phyloP scores from a whole-genome alignment of 2,329 filamentous ascomycete species.

The Chaetomium sp. region DNA sequence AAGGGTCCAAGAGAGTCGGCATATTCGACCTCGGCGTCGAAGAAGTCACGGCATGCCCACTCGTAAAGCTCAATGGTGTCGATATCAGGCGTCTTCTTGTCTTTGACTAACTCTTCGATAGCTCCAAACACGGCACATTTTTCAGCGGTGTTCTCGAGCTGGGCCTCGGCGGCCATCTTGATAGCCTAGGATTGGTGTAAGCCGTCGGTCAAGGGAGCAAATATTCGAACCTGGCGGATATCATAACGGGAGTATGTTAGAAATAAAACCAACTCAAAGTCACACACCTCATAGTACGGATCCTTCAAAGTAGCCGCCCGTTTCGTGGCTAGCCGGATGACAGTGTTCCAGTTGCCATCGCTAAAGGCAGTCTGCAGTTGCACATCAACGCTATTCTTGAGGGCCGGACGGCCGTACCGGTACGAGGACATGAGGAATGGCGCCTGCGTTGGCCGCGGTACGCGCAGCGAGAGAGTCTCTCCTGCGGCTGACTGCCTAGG shows the following conservation, averaged over 20 bases:
- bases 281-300: conserved; percentile 48
- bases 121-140: conserved; percentile 39
- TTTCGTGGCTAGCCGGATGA: conserved; percentile 47
- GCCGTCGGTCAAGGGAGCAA: too few relatives aligned
- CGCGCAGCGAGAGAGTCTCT: too few relatives aligned
- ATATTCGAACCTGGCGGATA: too few relatives aligned
- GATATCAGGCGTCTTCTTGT: conserved; percentile 40
- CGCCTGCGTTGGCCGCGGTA: too few relatives aligned
- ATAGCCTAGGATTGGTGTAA: conserved; percentile 31
- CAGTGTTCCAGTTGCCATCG: conserved; percentile 47
- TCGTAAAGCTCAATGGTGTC: conserved; percentile 50
- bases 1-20: conserved; percentile 44
- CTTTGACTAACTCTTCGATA: conserved; percentile 42
- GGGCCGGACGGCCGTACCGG: conserved; percentile 30
- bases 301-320: conserved; percentile 44
- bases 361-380: conserved; percentile 50
- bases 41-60: conserved; percentile 40
- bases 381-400: conserved; percentile 46
- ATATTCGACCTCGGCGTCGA: conserved; percentile 36
- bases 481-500: too few relatives aligned
- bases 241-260: too few relatives aligned
- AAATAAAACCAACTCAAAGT: background rate
- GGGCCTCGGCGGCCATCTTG: conserved; percentile 45
- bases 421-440: conserved; percentile 21
- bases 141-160: conserved; percentile 43